Percentiles rank a stretch among this genome's conserved stretches.
phyloP scores from a whole-genome alignment of 345 rosid genomes.

The Crucihimalaya himalaica region DNA sequence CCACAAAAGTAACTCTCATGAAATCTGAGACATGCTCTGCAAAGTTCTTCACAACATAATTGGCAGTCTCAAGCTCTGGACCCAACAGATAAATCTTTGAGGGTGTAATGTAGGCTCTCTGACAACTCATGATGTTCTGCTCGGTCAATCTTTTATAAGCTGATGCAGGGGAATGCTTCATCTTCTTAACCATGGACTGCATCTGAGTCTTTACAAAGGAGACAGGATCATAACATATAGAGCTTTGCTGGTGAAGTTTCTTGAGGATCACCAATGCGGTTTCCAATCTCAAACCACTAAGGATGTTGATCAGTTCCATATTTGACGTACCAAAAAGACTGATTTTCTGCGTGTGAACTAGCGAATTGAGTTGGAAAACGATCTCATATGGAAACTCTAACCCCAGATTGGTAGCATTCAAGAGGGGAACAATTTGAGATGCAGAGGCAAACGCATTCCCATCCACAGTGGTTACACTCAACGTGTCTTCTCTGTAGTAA shows the following conservation, averaged over 20 bases:
- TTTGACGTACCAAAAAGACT: constrained; percentile 58
- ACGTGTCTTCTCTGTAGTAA: constrained; percentile 46
- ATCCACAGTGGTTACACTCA: constrained; percentile 43
- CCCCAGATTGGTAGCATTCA: constrained; percentile 42
- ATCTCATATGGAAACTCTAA: constrained; percentile 63
- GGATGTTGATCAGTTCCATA: constrained; percentile 48
- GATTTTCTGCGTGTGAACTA: constrained; percentile 77
- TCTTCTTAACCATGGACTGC: constrained; percentile 45
- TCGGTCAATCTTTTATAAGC: constrained; percentile 44
- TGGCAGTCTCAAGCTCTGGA: constrained; percentile 88
- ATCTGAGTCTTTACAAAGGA: constrained; percentile 53
- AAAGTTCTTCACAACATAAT: constrained; percentile 81
- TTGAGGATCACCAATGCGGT: constrained; percentile 57
- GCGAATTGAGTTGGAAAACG: constrained; percentile 75
- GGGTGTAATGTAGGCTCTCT: constrained; percentile 83
- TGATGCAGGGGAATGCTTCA: constrained; percentile 44
- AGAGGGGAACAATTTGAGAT: constrained; percentile 64
- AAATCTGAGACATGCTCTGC: constrained; percentile 79
- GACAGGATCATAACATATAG: constrained; percentile 66
- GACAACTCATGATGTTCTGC: constrained; percentile 71
- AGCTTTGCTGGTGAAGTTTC: constrained; percentile 65
- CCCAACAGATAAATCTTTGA: constrained; percentile 84
- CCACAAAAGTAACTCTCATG: constrained; percentile 84
- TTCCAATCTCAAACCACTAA: constrained; percentile 47
- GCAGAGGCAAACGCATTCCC: constrained; percentile 50